A percentile compares a stretch with the other conserved stretches of the same genome.
phyloP scores from a whole-genome alignment of 306 rosid genomes.

The Lathyrus aphaca region DNA sequence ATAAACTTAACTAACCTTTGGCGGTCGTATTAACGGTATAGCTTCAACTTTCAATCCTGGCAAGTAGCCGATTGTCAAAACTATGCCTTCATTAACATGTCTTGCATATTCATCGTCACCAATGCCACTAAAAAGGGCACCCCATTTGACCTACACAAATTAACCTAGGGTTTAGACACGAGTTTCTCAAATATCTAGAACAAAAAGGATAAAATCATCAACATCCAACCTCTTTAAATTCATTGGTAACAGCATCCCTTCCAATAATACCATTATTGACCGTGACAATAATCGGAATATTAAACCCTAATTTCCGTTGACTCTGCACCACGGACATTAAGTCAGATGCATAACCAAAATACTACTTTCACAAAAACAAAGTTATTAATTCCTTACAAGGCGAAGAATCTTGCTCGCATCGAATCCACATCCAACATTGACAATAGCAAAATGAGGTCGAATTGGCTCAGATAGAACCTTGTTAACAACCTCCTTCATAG shows the following conservation, averaged over 20 bases:
- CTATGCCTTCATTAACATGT: constrained; percentile 54
- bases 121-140: constrained; percentile 45
- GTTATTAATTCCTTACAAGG: constrained; percentile 49
- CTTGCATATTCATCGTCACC: constrained; percentile 38
- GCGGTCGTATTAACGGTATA: constrained; percentile 49
- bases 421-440: constrained; percentile 59
- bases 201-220: neutral
- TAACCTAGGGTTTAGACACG: constrained; percentile 18
- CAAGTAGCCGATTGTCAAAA: constrained; percentile 66
- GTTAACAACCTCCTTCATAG: constrained; percentile 60
- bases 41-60: constrained; percentile 77
- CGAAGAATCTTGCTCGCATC: constrained; percentile 31
- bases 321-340: constrained; percentile 45
- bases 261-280: constrained; percentile 64
- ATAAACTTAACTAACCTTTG: constrained; percentile 45
- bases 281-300: constrained; percentile 56
- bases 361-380: neutral
- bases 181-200: constrained; percentile 18
- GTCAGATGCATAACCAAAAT: constrained; percentile 26
- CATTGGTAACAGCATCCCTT: constrained; percentile 60
- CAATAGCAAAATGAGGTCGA: constrained; percentile 70
- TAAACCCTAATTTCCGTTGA: constrained; percentile 48
- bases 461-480: constrained; percentile 75
- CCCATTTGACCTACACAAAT: constrained; percentile 58
- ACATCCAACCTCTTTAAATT: constrained; percentile 65